These are phyloP conservation scores for Phyllostachys edulis DNA, from an alignment of 176 grass and related monocot genomes.

Conservation along the genomic window DNA sequence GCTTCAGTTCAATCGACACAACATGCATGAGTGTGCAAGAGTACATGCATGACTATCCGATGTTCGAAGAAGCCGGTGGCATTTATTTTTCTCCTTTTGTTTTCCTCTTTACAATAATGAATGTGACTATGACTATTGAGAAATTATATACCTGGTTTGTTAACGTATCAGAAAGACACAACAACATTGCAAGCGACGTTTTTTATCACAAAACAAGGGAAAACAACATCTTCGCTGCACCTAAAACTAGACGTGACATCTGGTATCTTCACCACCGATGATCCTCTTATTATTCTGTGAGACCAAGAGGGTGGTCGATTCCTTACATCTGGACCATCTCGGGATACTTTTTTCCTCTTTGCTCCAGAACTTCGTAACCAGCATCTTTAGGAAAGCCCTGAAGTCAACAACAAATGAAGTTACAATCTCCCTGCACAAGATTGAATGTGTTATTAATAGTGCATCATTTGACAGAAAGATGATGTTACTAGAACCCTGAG, in stretches of 20 bases:
- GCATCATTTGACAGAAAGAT: neutral
- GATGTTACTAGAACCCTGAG: constrained; percentile 12
- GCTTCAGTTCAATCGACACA: constrained; percentile 2
- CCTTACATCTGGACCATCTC: constrained; percentile 74
- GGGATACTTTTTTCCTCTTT: constrained; percentile 54
- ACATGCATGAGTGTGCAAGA: neutral
- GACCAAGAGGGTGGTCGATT: constrained; percentile 56
- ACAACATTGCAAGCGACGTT: neutral
- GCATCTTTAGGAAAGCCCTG: constrained; percentile 85
- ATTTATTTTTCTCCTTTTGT: constrained; percentile 15
- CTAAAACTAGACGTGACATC: constrained; percentile 45
- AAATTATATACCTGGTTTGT: constrained; percentile 43
- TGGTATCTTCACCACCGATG: constrained; percentile 39
- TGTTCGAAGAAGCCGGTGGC: constrained; percentile 14
- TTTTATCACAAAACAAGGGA: neutral
- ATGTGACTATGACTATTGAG: constrained; percentile 37
- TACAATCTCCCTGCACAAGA: constrained; percentile 82
- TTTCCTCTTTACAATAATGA: constrained; percentile 47
- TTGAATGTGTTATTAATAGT: constrained; percentile 31
- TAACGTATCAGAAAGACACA: constrained; percentile 20
- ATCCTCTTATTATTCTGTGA: constrained; percentile 65
- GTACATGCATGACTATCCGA: neutral
- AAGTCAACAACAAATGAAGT: constrained; percentile 92
- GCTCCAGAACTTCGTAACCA: constrained; percentile 65
- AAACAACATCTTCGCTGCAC: neutral